Evolutionary conservation across 106 monocot species (phyloP).

Genomic region (Posidonia australis): DNA sequence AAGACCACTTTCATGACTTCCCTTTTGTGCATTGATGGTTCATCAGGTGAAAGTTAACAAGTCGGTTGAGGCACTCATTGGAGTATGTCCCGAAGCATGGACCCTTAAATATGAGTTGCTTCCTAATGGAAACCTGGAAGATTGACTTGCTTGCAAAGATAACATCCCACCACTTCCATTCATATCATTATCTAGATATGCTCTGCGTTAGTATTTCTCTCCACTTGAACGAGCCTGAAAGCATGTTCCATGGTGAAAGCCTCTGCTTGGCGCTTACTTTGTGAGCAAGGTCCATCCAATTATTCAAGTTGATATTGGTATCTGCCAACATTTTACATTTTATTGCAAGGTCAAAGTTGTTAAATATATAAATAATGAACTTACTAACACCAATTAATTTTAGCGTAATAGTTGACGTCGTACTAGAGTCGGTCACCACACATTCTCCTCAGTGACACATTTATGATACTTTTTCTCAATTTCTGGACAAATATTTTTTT

Average conservation of each 20-base stretch:
- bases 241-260: slow-evolving; percentile 26
- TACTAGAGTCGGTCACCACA: too few relatives aligned
- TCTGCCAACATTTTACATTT: too few relatives aligned
- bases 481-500: too few relatives aligned
- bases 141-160: slow-evolving; percentile 34
- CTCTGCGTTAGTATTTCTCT: slow-evolving; percentile 43
- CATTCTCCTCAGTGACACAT: too few relatives aligned
- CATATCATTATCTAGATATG: slow-evolving; percentile 53
- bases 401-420: too few relatives aligned
- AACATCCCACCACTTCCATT: slow-evolving; percentile 36
- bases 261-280: slow-evolving; percentile 24
- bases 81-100: slow-evolving; percentile 42
- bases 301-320: too few relatives aligned
- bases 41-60: too few relatives aligned
- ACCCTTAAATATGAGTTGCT: slow-evolving; percentile 52
- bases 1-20: too few relatives aligned
- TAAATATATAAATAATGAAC: too few relatives aligned
- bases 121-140: slow-evolving; percentile 59
- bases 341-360: too few relatives aligned
- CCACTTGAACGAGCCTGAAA: slow-evolving; percentile 17
- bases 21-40: background rate
- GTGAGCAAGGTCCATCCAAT: slow-evolving; percentile 22
- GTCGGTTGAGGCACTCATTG: slow-evolving; percentile 56
- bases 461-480: too few relatives aligned
- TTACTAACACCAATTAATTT: too few relatives aligned